Percentiles rank a stretch among this genome's conserved stretches.
Conservation (phyloP, 2,329 filamentous ascomycete species). For the Nothophoma quercina region DNA sequence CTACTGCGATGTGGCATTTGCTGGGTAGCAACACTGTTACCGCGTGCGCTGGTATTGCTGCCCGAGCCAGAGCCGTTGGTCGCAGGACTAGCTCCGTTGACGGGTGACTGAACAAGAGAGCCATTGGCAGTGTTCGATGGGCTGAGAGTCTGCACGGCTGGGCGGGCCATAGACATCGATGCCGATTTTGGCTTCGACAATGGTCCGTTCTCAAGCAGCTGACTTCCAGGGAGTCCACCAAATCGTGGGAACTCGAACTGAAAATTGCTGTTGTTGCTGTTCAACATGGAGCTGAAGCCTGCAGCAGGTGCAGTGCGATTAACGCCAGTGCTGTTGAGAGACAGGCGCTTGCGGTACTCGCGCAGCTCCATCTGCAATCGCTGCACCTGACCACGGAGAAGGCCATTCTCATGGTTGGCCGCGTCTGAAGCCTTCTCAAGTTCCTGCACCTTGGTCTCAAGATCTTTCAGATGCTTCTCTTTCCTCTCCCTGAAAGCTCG, state of each 20-base stretch:
- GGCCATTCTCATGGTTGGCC: slow-evolving; percentile 83
- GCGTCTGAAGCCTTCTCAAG: slow-evolving; percentile 83
- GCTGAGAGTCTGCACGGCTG: slow-evolving; percentile 46
- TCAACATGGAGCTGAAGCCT: slow-evolving; percentile 56
- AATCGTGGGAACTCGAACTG: slow-evolving; percentile 97
- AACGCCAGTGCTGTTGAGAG: slow-evolving; percentile 62
- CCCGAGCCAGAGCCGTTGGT: slow-evolving; percentile 43
- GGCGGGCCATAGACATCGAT: slow-evolving; percentile 38
- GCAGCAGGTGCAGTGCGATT: slow-evolving; percentile 57
- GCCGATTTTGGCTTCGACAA: slow-evolving; percentile 43
- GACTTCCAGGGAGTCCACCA: slow-evolving; percentile 66
- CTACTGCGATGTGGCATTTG: slow-evolving; percentile 38
- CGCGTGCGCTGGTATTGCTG: slow-evolving; percentile 38
- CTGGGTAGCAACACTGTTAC: slow-evolving; percentile 25
- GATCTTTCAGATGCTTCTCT: slow-evolving; percentile 70
- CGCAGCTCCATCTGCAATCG: slow-evolving; percentile 83
- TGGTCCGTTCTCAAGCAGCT: slow-evolving; percentile 60
- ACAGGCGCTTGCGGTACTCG: slow-evolving; percentile 88
- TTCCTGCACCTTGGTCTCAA: slow-evolving; percentile 72
- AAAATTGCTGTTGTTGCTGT: slow-evolving; percentile 72
- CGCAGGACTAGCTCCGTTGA: slow-evolving; percentile 41
- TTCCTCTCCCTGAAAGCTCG: slow-evolving; percentile 69
- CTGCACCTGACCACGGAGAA: slow-evolving; percentile 86
- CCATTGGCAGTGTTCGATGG: slow-evolving; percentile 42
- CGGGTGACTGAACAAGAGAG: slow-evolving; percentile 38